phyloP scores from a whole-genome alignment of 305 asterid genomes.

The Fraxinus ornus region DNA sequence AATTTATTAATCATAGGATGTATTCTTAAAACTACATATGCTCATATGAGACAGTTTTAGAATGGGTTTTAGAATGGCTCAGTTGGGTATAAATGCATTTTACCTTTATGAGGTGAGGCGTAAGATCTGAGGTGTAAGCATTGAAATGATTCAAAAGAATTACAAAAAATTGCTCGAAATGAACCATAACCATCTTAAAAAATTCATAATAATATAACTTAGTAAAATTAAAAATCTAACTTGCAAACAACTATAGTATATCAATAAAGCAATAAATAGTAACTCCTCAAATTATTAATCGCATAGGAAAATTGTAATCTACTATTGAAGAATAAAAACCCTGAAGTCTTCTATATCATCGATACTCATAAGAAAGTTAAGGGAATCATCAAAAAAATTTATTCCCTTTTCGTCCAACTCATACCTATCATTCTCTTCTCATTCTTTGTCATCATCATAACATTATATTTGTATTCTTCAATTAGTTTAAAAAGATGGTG shows the following conservation, averaged over 20 bases:
- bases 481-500: not conserved
- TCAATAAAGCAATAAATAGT: not conserved
- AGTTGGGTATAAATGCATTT: not conserved
- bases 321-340: not conserved
- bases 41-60: not conserved
- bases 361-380: not conserved
- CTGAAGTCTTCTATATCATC: not conserved
- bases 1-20: not conserved
- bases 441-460: not conserved
- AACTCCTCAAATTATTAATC: not conserved
- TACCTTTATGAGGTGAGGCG: not conserved
- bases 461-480: not conserved
- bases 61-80: not conserved
- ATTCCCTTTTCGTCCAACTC: not conserved
- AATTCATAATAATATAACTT: not conserved
- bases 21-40: not conserved
- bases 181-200: not conserved
- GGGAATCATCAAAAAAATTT: not conserved
- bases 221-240: not conserved
- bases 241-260: not conserved
- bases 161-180: not conserved
- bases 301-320: not conserved
- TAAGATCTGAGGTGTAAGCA: not conserved
- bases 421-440: not conserved
- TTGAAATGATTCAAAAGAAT: not conserved